These are phyloP conservation scores for Isoetes engelmannii DNA, from an alignment of 83 land plant species.

Conservation along the genomic window DNA sequence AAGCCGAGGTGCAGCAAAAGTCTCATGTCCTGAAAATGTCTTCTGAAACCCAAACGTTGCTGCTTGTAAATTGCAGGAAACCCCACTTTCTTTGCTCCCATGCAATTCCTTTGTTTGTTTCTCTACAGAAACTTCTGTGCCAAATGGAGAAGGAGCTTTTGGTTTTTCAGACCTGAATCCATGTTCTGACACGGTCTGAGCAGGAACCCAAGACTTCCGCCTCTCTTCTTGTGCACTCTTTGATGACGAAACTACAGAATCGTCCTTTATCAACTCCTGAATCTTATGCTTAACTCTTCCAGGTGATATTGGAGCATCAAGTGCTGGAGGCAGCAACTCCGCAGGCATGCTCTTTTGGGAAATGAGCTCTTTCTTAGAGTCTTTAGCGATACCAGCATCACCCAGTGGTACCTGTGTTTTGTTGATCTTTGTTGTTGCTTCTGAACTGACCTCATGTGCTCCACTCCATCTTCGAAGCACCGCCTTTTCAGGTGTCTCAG, in stretches of 20 bases:
- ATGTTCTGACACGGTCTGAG: neutral
- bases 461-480: neutral
- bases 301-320: neutral
- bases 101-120: neutral
- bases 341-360: neutral
- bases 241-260: neutral
- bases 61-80: too few species aligned
- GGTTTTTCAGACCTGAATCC: neutral
- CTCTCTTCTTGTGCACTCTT: neutral
- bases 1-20: neutral
- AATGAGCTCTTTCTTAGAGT: neutral
- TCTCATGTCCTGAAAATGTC: neutral
- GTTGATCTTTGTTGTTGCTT: neutral
- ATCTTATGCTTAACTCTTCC: neutral
- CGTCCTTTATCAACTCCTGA: neutral
- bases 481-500: neutral
- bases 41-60: neutral
- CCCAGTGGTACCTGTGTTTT: neutral
- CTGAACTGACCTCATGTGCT: neutral
- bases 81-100: neutral
- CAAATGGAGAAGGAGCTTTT: neutral
- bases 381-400: neutral
- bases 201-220: constrained; percentile 6
- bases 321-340: neutral
- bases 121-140: neutral